These are phyloP conservation scores for Boletus patriciae DNA, from an alignment of 768 basidiomycete species.

Conservation along the genomic window DNA sequence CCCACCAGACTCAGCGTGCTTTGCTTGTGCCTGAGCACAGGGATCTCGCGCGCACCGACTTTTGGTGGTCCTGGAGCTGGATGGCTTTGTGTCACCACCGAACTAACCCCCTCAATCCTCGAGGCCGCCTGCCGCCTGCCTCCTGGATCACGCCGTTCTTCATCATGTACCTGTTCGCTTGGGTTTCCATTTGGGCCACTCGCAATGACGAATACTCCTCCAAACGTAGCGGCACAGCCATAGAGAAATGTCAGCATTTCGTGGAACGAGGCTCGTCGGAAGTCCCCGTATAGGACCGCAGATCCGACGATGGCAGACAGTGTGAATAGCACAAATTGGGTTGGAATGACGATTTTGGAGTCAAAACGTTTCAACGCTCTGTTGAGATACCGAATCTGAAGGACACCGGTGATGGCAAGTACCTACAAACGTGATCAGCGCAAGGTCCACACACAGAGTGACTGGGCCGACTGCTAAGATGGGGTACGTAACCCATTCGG, in stretches of 20 bases:
- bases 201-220: slow-evolving; percentile 87
- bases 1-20: slow-evolving; percentile 64
- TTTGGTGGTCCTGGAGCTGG: slow-evolving; percentile 52
- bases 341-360: slow-evolving; percentile 91
- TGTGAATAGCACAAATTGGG: slow-evolving; percentile 94
- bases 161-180: slow-evolving; percentile 30
- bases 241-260: slow-evolving; percentile 82
- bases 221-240: slow-evolving; percentile 86
- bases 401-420: slow-evolving; percentile 69
- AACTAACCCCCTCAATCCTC: slow-evolving; percentile 28
- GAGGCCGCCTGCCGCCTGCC: slow-evolving; percentile 28
- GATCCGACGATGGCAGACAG: slow-evolving; percentile 91
- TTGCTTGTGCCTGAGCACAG: slow-evolving; percentile 49
- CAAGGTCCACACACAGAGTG: background rate
- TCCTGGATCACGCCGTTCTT: slow-evolving; percentile 35
- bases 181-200: slow-evolving; percentile 47
- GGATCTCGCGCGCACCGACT: slow-evolving; percentile 41
- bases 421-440: slow-evolving; percentile 43
- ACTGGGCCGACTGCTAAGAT: slow-evolving; percentile 56
- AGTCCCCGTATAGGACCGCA: slow-evolving; percentile 93
- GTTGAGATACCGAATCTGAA: slow-evolving; percentile 84
- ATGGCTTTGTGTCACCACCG: slow-evolving; percentile 29
- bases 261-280: slow-evolving; percentile 77
- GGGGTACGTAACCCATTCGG: slow-evolving; percentile 81
- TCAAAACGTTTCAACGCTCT: slow-evolving; percentile 92